Evolutionary conservation across 495 filamentous ascomycete species (phyloP).

Genomic region (Recurvomyces mirabilis): DNA sequence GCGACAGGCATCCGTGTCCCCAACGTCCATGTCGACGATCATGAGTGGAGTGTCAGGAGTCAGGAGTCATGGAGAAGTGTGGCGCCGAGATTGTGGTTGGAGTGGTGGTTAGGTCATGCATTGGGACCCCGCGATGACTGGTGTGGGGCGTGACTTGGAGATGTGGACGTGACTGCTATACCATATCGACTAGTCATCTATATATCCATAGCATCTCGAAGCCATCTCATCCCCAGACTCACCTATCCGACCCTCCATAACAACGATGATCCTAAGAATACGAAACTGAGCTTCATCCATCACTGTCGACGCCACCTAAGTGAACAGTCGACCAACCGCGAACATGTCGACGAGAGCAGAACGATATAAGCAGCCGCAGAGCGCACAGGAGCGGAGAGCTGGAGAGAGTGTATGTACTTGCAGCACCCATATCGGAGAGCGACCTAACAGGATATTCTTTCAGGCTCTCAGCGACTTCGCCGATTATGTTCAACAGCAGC

Average conservation of each 20-base stretch:
- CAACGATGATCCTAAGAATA: conserved; percentile 19
- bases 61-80: no score
- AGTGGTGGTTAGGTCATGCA: no score
- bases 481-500: conserved; percentile 94
- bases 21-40: no score
- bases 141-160: no score
- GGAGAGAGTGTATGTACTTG: conserved; percentile 62
- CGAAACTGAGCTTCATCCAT: conserved; percentile 15
- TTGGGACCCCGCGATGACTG: no score
- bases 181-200: no score
- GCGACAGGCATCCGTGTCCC: no score
- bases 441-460: not conserved
- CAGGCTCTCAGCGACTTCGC: conserved; percentile 93
- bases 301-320: conserved; percentile 1
- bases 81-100: no score
- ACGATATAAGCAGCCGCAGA: conserved; percentile 39
- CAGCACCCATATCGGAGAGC: not conserved
- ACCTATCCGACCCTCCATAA: not conserved
- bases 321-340: not conserved
- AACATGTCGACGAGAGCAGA: conserved; percentile 43
- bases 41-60: no score
- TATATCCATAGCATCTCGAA: no score
- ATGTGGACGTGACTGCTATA: no score
- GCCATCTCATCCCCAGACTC: no score
- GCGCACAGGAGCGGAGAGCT: conserved; percentile 66